Evolutionary conservation across 2,329 filamentous ascomycete genomes (phyloP).

Genomic region (Colletotrichum phormii): DNA sequence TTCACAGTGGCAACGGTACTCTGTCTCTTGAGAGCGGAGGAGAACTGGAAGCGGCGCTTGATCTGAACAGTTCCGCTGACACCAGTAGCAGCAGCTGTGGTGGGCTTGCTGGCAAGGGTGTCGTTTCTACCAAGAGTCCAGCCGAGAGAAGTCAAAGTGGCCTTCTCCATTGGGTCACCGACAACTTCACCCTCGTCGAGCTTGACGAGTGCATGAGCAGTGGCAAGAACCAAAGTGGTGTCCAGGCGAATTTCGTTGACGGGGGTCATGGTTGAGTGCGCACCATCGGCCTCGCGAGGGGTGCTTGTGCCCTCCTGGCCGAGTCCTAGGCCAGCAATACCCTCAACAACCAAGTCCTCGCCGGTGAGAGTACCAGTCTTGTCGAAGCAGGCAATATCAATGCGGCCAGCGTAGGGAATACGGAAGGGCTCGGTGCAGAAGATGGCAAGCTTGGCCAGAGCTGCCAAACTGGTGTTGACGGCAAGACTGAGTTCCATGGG

Average conservation of each 20-base stretch:
- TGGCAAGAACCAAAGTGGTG: constrained; percentile 92
- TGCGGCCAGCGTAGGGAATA: constrained; percentile 94
- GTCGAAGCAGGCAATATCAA: constrained; percentile 97
- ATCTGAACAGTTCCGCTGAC: constrained; percentile 86
- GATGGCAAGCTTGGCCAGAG: constrained; percentile 93
- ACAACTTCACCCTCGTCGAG: constrained; percentile 97
- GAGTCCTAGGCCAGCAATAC: constrained; percentile 89
- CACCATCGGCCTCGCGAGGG: constrained; percentile 79
- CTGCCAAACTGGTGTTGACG: constrained; percentile 96
- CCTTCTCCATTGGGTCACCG: constrained; percentile 99
- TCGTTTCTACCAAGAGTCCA: constrained; percentile 96
- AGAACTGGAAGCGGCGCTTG: constrained; percentile 98
- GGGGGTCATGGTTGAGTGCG: constrained; percentile 81
- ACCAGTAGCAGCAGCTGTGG: constrained; percentile 56
- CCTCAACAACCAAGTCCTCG: constrained; percentile 96
- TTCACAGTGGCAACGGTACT: constrained; percentile 91
- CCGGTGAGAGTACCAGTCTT: constrained; percentile 98
- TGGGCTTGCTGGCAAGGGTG: constrained; percentile 76
- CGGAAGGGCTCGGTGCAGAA: constrained; percentile 99
- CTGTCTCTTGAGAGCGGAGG: constrained; percentile 93
- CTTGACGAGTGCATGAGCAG: constrained; percentile 94
- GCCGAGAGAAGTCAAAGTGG: constrained; percentile 87
- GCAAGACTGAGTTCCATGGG: constrained; percentile 98
- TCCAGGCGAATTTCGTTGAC: constrained; percentile 79
- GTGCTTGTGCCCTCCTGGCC: constrained; percentile 74